Base-by-base conservation (phyloP, 768 basidiomycete genomes). In the Lactarius evosmus region DNA sequence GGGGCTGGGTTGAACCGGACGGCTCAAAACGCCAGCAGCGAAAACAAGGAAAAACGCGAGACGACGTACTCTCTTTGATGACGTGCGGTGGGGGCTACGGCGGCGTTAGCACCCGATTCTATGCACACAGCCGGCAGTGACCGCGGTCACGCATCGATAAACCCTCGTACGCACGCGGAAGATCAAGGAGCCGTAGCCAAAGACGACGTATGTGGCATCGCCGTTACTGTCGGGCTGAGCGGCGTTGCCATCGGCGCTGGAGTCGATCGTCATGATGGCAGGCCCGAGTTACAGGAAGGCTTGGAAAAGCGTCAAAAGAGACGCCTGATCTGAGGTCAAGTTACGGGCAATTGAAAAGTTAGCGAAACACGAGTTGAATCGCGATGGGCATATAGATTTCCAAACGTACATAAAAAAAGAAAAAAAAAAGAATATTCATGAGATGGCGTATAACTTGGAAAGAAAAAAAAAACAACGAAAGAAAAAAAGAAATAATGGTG, bases 181-280 rank as follows among this genome's bases (percentile, higher is more conserved):
- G 62, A 96, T 95, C 44, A 97, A 80, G 7, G 92, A 94, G 12
- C 94, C 94, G 69, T 97, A 97, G 33, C 93, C 93, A 69, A 96
- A 97, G 14, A 96, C 89, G 58, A 91, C 79, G 72, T 87, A 94
- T 25, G 77, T 74, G 6, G 25, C 38, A 7, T 36, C 34, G 8
- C 5, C 49, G 14, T 46, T 7, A 25, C 30, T 22, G 46, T 12
- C 6, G 0, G 12, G 25, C 12, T 25, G 25, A 25, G 25, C 46
- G 46, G 25, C 25, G 5, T 27, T 49, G 12, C 25, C 46, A 41
- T n/a, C 8, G 1, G 8, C 19, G 19, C 11, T 41, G 34, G 7
- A 22, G 11, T 7, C 36, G 27, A 7, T n/a, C 61, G 56, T 29
- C 53, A 52, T 52, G 30, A 46, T 32, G 25, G 41, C 17, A 25